Conservation (phyloP, 805 yeast species). For the Myxozyma lipomycoides region DNA sequence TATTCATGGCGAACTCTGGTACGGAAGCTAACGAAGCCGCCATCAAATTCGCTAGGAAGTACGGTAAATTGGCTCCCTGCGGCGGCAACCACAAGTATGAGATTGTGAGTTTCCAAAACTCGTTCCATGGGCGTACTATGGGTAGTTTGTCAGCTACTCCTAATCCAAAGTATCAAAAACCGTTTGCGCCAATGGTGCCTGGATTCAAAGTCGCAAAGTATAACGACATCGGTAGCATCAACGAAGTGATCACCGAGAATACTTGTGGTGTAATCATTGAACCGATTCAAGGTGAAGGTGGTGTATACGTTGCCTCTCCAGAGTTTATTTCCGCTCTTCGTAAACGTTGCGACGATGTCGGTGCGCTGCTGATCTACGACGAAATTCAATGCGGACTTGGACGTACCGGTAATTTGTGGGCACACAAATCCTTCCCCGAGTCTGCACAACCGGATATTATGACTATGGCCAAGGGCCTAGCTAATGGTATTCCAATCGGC, state of each 20-base stretch:
- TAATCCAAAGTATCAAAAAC: constrained; percentile 86
- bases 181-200: constrained; percentile 89
- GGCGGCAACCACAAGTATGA: constrained; percentile 52
- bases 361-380: constrained; percentile 80
- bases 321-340: constrained; percentile 67
- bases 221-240: constrained; percentile 57
- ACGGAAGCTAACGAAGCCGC: constrained; percentile 81
- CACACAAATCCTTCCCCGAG: constrained; percentile 68
- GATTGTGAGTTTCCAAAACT: constrained; percentile 77
- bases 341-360: constrained; percentile 59
- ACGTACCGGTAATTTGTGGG: constrained; percentile 90
- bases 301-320: constrained; percentile 63
- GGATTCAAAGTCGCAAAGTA: constrained; percentile 70
- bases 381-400: constrained; percentile 98
- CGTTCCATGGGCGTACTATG: constrained; percentile 94
- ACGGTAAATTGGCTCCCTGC: constrained; percentile 49
- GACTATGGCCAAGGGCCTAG: constrained; percentile 93
- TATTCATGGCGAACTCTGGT: constrained; percentile 67
- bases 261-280: constrained; percentile 92
- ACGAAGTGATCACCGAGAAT: constrained; percentile 51
- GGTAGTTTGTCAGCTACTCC: constrained; percentile 92
- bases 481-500: constrained; percentile 94
- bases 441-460: constrained; percentile 92
- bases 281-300: constrained; percentile 98
- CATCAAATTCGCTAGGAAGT: constrained; percentile 72